These are phyloP conservation scores for Starmerella powellii DNA, from an alignment of 805 yeast species.

Conservation along the genomic window DNA sequence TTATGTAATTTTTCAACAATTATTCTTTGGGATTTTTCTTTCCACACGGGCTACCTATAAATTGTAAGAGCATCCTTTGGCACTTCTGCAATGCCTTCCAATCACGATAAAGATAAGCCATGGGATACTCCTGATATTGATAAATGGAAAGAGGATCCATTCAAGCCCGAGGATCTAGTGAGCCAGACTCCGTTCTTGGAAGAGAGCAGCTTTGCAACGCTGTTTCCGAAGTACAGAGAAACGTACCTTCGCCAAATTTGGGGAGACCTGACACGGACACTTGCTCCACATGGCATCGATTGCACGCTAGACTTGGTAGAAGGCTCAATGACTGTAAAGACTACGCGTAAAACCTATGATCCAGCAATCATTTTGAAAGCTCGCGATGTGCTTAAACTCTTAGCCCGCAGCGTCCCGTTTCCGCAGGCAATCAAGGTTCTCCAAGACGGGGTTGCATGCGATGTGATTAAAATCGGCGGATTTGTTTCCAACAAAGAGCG, in stretches of 20 bases:
- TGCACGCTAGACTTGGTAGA: conserved; percentile 84
- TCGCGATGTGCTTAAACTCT: conserved; percentile 80
- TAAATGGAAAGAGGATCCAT: conserved; percentile 83
- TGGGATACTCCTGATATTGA: conserved; percentile 96
- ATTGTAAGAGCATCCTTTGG: too few species aligned
- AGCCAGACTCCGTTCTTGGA: conserved; percentile 87
- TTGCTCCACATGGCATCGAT: conserved; percentile 59
- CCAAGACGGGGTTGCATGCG: conserved; percentile 89
- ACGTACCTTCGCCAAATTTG: conserved; percentile 76
- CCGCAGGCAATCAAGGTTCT: conserved; percentile 90
- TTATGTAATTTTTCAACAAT: too few species aligned
- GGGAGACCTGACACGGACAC: conserved; percentile 79
- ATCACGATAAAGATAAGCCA: conserved; percentile 89
- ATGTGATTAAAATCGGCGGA: conserved; percentile 87
- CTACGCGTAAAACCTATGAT: conserved; percentile 89
- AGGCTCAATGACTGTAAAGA: conserved; percentile 93
- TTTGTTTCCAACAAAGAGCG: conserved; percentile 83
- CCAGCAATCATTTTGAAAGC: conserved; percentile 91
- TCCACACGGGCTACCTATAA: too few species aligned
- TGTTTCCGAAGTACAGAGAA: conserved; percentile 95
- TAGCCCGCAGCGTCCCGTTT: conserved; percentile 92
- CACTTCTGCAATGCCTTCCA: conserved; percentile 57
- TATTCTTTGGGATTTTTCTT: neutral
- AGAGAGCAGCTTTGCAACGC: conserved; percentile 86
- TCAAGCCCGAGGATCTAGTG: conserved; percentile 77